Evolutionary conservation across 345 rosid species (phyloP).

Genomic region (Citrus unshiu): DNA sequence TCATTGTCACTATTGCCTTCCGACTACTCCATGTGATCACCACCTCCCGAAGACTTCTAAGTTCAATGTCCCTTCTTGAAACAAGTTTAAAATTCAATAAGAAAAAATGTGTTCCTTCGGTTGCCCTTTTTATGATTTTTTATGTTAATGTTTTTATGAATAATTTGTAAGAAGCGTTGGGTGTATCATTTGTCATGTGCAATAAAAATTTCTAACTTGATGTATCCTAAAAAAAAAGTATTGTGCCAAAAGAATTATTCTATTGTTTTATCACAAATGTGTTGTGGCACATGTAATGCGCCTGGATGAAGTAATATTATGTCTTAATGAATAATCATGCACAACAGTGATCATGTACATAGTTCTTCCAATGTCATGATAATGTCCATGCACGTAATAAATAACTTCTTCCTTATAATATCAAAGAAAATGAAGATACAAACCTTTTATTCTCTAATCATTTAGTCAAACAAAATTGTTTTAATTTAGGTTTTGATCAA

Average conservation of each 20-base stretch:
- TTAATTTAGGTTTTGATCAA: no score
- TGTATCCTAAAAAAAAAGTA: no score
- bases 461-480: no score
- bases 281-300: background rate
- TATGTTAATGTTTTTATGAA: background rate
- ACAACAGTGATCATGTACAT: no score
- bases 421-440: no score
- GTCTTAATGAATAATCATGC: no score
- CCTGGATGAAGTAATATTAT: no score
- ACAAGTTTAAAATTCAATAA: background rate
- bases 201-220: background rate
- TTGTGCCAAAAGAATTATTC: background rate
- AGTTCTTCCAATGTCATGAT: no score
- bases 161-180: background rate
- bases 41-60: slow-evolving; percentile 4
- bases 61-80: background rate
- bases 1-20: background rate
- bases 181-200: background rate
- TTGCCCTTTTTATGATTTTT: background rate
- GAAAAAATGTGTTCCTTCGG: background rate
- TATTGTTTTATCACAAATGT: no score
- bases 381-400: no score
- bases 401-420: no score
- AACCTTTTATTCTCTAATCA: no score
- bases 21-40: background rate